phyloP scores from a whole-genome alignment of 2,329 filamentous ascomycete species.

The Graphilbum fragrans region DNA sequence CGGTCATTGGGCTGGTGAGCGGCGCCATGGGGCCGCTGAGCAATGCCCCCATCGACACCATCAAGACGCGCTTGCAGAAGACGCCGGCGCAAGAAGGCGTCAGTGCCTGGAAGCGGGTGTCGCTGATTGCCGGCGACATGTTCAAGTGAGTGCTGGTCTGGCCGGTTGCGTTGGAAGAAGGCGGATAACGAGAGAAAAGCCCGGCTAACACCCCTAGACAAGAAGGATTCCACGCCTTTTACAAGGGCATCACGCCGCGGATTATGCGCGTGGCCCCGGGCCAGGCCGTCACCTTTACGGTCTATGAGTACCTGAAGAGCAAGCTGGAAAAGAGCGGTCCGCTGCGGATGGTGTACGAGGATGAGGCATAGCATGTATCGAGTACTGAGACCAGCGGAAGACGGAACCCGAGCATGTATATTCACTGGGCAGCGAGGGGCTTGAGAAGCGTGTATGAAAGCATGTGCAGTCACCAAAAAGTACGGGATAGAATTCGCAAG shows the following conservation, averaged over 20 bases:
- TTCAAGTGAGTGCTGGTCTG: constrained; percentile 47
- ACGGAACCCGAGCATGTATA: too few relatives aligned
- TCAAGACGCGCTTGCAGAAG: constrained; percentile 94
- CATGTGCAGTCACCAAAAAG: not conserved
- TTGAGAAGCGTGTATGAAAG: too few relatives aligned
- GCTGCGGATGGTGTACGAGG: constrained; percentile 30
- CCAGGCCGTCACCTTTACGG: constrained; percentile 68
- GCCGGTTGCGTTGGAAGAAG: too few relatives aligned
- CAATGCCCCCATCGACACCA: constrained; percentile 96
- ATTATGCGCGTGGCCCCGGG: constrained; percentile 96
- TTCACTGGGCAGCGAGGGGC: too few relatives aligned
- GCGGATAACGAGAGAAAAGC: too few relatives aligned
- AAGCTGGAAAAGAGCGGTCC: constrained; percentile 56
- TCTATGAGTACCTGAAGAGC: constrained; percentile 67
- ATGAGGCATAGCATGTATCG: not conserved
- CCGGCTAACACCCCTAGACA: constrained; percentile 40
- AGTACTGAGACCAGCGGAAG: not conserved
- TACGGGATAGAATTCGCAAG: not conserved
- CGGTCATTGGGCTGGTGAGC: constrained; percentile 76
- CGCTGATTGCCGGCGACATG: constrained; percentile 68
- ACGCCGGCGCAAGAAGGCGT: constrained; percentile 72
- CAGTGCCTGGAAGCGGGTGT: constrained; percentile 68
- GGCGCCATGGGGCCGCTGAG: constrained; percentile 93
- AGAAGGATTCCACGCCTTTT: constrained; percentile 90
- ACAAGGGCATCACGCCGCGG: constrained; percentile 96